A percentile compares a stretch with the other conserved stretches of the same genome.
Evolutionary conservation across 2,329 filamentous ascomycete genomes (phyloP).

Genomic region (Diaporthe citriasiana): DNA sequence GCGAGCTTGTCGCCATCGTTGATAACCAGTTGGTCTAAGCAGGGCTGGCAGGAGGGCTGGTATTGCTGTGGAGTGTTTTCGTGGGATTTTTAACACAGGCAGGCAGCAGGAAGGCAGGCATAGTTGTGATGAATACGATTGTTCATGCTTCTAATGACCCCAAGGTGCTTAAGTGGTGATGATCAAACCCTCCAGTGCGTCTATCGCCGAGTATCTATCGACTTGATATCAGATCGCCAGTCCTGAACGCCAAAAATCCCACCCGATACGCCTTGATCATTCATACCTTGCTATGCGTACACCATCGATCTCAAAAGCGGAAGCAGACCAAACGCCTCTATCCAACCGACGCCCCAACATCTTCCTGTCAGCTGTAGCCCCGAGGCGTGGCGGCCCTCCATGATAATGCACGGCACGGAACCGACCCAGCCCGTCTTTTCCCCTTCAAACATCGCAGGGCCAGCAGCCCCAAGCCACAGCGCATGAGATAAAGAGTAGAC

Average conservation of each 20-base stretch:
- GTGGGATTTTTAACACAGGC: neutral
- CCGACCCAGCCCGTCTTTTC: neutral
- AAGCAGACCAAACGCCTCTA: slow-evolving; percentile 16
- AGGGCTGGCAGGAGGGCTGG: neutral
- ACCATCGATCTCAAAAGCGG: slow-evolving; percentile 11
- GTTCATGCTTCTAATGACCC: neutral
- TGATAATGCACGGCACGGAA: too few relatives aligned
- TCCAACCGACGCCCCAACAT: neutral
- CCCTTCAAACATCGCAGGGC: neutral
- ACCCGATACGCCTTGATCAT: slow-evolving; percentile 35
- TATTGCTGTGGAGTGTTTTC: neutral
- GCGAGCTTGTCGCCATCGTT: neutral
- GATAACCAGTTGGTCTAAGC: slow-evolving; percentile 9
- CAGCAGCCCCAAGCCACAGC: neutral
- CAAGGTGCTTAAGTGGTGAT: slow-evolving; percentile 27
- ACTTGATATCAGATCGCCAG: slow-evolving; percentile 21
- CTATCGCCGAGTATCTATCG: slow-evolving; percentile 15
- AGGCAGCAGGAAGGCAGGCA: neutral
- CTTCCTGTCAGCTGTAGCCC: neutral
- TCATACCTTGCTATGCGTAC: slow-evolving; percentile 39
- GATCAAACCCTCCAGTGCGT: neutral
- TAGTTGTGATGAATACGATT: neutral
- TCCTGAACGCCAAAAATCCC: slow-evolving; percentile 41
- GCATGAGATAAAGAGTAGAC: neutral
- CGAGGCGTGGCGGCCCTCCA: too few relatives aligned